Evolutionary conservation across 2,329 filamentous ascomycete species (phyloP), one percentile per base, ranked within the genome.

Genomic region (Ceratocystis papillata): DNA sequence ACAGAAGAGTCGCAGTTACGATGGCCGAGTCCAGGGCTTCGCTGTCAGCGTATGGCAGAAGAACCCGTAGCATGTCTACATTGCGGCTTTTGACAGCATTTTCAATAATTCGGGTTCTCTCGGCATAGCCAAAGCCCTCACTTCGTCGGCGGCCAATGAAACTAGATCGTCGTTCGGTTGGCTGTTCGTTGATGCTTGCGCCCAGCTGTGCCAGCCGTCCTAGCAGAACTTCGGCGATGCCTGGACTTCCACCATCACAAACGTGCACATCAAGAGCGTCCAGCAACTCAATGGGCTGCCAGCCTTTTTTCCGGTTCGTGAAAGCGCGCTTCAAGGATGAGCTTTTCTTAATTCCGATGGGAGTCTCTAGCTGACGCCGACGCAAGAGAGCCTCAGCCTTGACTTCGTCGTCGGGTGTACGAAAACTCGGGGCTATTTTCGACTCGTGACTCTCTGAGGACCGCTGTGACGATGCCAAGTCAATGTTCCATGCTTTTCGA

Each of bases 171-270:
- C 79, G 81, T 64, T 77, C 75, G 55, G 72, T 74, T 41, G 76
- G 72, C 4, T 62, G 30, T 15, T 80, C 76, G 64, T 81, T 79
- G 15, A 84, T 71, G 63, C 83, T 79, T 3, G 81, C 79, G 15
- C 82, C 82, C 1, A 76, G 77, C 1, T 75, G 72, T 45, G 76
- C 74, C 44, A 85, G 73, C 72, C 80, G 81, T 2, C 73, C 74
- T 37, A 84, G 77, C 28, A 85, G 75, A 0, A 79, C 80, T 70
- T 84, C 80, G n/a, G 80, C 82, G 3, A 84, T 78, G 7, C 79
- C 82, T 0, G 82, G 77, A 0, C 80, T 77, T 12, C 81, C 81
- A 17, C 73, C 73, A 60, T 77, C 79, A 45, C 75, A 73, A 66
- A 84, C 76, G 70, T 82, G 81, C 53, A 75, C 73, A 60, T 79